Base-by-base conservation (phyloP, 23 red algal species). In the Gracilaria gracilis region DNA sequence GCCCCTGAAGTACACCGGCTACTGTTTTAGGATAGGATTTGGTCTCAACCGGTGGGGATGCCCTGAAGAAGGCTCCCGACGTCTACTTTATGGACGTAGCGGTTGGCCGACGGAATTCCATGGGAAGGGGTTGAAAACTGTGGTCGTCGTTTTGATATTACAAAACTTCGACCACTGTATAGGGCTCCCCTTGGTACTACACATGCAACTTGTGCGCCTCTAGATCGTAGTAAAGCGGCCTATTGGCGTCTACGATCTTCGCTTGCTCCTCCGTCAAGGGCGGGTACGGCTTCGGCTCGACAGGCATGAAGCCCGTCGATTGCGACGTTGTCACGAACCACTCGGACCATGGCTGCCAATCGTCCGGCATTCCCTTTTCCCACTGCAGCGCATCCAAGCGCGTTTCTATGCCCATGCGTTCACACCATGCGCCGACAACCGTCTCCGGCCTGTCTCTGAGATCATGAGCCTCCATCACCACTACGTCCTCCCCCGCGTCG, bases 341-440 rank as follows among this genome's bases (percentile, higher is more conserved):
- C 9, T 61, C 4, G 2, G 55, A 48, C 79, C 54, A 82, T 36
- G 58, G 4, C 12, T 46, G 3, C 79, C 79, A 82, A 0, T 82
- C 79, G 5, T 82, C 79, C 32, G 54, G 79, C 54, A 82, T 64
- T 62, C 79, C 51, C 27, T 42, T 61, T 11, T 82, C 55, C 79
- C 79, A 82, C 11, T 57, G 2, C 0, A 82, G 27, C 34, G 51
- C 79, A 8, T 82, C 46, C 13, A 46, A 33, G 24, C 51, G 31
- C 20, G 11, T 20, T 24, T 9, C 28, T 11, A 82, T 82, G 9
- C 29, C 29, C 79, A 82, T 65, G 50, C 40, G 7, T 27, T 38
- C 79, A 47, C 79, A 82, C 54, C 51, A 82, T 16, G 32, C 34
- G 1, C 20, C 21, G 8, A 82, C 79, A 34, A 82, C 79, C 54